Evolutionary conservation across 2,329 filamentous ascomycete species (phyloP).

Genomic region (Sclerotinia sclerotiorum): DNA sequence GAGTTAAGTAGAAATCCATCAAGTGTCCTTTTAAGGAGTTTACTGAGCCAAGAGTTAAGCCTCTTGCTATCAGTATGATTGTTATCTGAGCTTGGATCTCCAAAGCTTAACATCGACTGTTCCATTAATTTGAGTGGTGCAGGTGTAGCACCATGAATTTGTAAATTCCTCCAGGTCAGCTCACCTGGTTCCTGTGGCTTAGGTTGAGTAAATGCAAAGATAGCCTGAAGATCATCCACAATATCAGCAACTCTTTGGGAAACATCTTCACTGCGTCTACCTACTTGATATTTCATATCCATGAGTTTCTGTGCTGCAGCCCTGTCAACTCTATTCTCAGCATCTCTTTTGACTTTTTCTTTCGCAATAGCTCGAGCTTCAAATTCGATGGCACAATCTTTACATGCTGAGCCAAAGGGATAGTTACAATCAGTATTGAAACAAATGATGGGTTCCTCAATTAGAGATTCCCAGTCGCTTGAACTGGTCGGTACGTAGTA

Average conservation of each 20-base stretch:
- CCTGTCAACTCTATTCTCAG: not conserved
- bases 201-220: not conserved
- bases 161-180: not conserved
- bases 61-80: too few relatives aligned
- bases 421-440: constrained; percentile 25
- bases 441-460: constrained; percentile 25
- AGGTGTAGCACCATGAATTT: not conserved
- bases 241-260: not conserved
- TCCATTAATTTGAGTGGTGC: too few relatives aligned
- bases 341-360: not conserved
- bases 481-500: not conserved
- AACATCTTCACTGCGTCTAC: not conserved
- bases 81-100: not conserved
- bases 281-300: not conserved
- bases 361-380: not conserved
- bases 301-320: not conserved
- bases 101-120: too few relatives aligned
- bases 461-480: not conserved
- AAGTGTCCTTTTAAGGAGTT: not conserved
- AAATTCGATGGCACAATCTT: constrained; percentile 2
- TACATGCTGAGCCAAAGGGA: constrained; percentile 26
- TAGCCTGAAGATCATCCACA: not conserved
- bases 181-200: not conserved
- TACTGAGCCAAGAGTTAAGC: constrained; percentile 4
- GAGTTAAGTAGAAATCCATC: not conserved